A percentile compares a stretch with the other conserved stretches of the same genome.
Conservation (phyloP, 2,329 filamentous ascomycete genomes). For the Neocucurbitaria cava region DNA sequence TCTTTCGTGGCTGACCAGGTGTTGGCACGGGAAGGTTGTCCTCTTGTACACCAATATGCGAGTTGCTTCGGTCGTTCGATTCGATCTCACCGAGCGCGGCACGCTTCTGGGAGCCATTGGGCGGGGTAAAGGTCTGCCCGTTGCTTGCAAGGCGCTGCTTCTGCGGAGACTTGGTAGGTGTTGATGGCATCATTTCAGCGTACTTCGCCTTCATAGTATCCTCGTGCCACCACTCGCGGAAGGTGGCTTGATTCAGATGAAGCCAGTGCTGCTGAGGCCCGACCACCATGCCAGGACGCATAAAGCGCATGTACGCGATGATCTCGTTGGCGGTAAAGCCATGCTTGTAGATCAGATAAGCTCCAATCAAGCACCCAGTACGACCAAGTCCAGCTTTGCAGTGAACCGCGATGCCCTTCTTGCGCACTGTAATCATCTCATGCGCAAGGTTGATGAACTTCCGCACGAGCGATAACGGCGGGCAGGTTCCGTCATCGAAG, state of each 20-base stretch:
- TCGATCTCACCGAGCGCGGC: constrained; percentile 94
- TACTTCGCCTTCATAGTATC: constrained; percentile 82
- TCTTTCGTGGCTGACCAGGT: constrained; percentile 93
- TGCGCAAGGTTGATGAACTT: constrained; percentile 96
- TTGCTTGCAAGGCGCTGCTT: constrained; percentile 64
- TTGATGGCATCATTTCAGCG: constrained; percentile 66
- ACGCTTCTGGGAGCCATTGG: constrained; percentile 77
- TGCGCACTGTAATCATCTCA: constrained; percentile 88
- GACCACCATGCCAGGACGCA: constrained; percentile 98
- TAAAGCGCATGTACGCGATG: constrained; percentile 98
- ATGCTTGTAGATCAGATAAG: constrained; percentile 96
- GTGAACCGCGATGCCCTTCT: constrained; percentile 94
- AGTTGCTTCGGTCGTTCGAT: constrained; percentile 68
- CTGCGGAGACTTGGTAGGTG: constrained; percentile 62
- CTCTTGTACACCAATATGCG: constrained; percentile 72
- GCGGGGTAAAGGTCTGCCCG: constrained; percentile 80
- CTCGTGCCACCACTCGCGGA: constrained; percentile 97
- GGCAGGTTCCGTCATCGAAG: constrained; percentile 97
- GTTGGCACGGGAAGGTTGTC: constrained; percentile 95
- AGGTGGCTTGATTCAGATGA: constrained; percentile 93
- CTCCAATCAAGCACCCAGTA: constrained; percentile 94
- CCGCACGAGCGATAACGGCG: constrained; percentile 83
- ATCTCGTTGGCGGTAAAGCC: constrained; percentile 97
- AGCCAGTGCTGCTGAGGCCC: constrained; percentile 99
- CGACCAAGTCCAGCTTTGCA: constrained; percentile 97